Evolutionary conservation across 306 rosid species (phyloP).

Genomic region (Trifolium fragiferum): DNA sequence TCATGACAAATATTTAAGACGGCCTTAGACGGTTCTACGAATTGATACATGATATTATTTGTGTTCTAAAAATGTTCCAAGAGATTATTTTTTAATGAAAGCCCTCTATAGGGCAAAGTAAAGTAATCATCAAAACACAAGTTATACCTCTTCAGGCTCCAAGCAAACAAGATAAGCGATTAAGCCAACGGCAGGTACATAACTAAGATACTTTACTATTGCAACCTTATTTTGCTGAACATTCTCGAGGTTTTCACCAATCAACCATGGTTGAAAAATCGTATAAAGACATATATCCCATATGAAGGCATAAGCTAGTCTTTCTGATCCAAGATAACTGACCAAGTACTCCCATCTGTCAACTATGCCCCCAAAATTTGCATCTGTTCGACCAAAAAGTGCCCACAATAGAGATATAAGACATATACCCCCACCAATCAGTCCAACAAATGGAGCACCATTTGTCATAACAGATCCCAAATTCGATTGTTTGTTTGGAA

Average conservation of each 20-base stretch:
- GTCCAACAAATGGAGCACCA: conserved; percentile 70
- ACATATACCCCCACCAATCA: conserved; percentile 68
- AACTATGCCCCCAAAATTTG: conserved; percentile 65
- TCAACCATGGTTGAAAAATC: conserved; percentile 92
- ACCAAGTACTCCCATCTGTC: conserved; percentile 83
- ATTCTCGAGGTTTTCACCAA: conserved; percentile 80
- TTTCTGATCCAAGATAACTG: conserved; percentile 77
- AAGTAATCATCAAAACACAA: conserved; percentile 19
- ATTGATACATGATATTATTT: conserved; percentile 5
- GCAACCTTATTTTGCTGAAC: conserved; percentile 59
- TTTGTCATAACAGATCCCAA: conserved; percentile 70
- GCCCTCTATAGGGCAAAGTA: too few relatives aligned
- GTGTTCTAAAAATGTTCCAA: not conserved
- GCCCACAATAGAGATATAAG: conserved; percentile 74
- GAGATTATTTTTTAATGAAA: not conserved
- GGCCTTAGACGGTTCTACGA: not conserved
- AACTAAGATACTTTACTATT: conserved; percentile 66
- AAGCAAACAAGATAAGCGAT: conserved; percentile 74
- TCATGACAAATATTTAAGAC: conserved; percentile 1
- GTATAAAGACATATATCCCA: conserved; percentile 87
- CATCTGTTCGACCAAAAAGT: conserved; percentile 65
- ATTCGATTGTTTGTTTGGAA: conserved; percentile 58
- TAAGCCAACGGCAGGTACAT: conserved; percentile 80
- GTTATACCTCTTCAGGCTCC: conserved; percentile 56
- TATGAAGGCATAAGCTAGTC: conserved; percentile 90